Evolutionary conservation across 208 protist genomes (phyloP).

Genomic region (Leishmania braziliensis): DNA sequence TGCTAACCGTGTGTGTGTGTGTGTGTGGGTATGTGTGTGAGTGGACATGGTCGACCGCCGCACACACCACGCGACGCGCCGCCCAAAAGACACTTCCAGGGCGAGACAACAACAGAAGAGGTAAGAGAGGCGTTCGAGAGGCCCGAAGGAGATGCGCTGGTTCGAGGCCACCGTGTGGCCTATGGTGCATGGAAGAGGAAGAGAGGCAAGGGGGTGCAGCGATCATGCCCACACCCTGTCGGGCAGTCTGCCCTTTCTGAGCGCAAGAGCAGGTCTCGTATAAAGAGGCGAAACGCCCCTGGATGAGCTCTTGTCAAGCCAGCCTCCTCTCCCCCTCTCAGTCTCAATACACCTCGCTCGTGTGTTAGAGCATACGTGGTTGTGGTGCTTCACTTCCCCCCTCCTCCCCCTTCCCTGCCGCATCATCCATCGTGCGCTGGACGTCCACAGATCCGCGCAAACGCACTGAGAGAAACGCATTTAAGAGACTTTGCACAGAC

Average conservation of each 20-base stretch:
- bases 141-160: background rate
- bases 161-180: background rate
- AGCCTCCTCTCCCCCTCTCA: background rate
- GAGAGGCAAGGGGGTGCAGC: background rate
- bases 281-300: background rate
- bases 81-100: background rate
- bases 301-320: background rate
- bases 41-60: background rate
- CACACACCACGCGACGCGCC: background rate
- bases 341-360: background rate
- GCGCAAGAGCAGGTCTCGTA: background rate
- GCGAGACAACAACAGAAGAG: background rate
- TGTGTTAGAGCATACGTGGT: background rate
- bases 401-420: background rate
- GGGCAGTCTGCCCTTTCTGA: background rate
- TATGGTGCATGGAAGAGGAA: background rate
- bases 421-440: background rate
- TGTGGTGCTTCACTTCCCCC: no score
- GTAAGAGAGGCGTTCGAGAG: background rate
- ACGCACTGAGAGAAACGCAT: background rate
- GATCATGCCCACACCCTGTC: background rate
- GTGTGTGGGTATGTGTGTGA: background rate
- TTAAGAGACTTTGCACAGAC: background rate
- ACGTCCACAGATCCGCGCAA: background rate
- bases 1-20: background rate